Evolutionary conservation across 768 basidiomycete species (phyloP).

Genomic region (Amyloporia xantha): DNA sequence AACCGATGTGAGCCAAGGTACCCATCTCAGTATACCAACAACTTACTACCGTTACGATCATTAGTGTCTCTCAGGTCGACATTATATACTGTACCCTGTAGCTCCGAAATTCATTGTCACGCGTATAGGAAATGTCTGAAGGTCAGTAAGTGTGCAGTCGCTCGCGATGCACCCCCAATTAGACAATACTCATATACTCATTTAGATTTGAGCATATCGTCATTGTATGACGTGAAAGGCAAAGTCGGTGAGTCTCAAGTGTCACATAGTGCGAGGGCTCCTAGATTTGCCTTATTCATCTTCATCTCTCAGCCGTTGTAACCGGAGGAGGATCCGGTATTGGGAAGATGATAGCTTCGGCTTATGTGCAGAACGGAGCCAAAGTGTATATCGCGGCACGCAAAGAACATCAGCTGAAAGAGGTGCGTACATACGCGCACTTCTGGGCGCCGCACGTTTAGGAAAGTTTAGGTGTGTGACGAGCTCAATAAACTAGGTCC

Average conservation of each 20-base stretch:
- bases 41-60: no score
- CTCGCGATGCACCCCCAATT: no score
- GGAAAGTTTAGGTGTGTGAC: slow-evolving; percentile 25
- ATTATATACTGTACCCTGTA: no score
- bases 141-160: not conserved
- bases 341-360: slow-evolving; percentile 77
- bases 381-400: slow-evolving; percentile 87
- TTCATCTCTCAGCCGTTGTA: slow-evolving; percentile 51
- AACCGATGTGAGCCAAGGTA: no score
- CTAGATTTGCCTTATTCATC: not conserved
- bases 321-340: slow-evolving; percentile 84
- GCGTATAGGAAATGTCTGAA: not conserved
- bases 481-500: slow-evolving; percentile 56
- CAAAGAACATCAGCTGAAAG: slow-evolving; percentile 71
- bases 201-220: slow-evolving; percentile 44
- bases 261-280: not conserved
- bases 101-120: no score
- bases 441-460: not conserved
- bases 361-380: slow-evolving; percentile 80
- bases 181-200: no score
- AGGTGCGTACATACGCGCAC: slow-evolving; percentile 35
- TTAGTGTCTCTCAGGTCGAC: no score
- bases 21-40: no score
- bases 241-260: slow-evolving; percentile 50
- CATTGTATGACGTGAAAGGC: slow-evolving; percentile 59